phyloP scores from a whole-genome alignment of 2,329 filamentous ascomycete genomes.

The Dactylellina parvicollis region DNA sequence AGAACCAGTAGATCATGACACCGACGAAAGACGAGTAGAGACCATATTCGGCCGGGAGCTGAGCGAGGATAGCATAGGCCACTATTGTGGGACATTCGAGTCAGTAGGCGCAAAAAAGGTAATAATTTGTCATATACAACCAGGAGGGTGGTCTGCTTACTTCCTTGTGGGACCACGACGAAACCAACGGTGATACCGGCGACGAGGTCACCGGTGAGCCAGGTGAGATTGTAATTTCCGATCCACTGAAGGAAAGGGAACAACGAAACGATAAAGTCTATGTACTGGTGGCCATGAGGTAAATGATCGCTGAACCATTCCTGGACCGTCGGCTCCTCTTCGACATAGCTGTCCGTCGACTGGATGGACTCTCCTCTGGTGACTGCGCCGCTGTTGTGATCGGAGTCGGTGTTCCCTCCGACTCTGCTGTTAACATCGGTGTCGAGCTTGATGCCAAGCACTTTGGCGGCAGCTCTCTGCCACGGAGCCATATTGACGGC shows the following conservation, averaged over 20 bases:
- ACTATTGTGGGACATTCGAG: no score
- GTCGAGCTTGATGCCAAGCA: conserved; percentile 54
- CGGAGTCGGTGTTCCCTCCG: no score
- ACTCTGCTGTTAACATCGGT: conserved; percentile 26
- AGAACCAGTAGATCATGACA: conserved; percentile 94
- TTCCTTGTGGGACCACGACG: conserved; percentile 92
- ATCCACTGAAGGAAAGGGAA: conserved; percentile 96
- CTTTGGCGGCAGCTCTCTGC: conserved; percentile 41
- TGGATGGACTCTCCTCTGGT: conserved; percentile 53
- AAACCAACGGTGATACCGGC: conserved; percentile 81
- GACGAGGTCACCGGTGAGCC: conserved; percentile 87
- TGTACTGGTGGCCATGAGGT: conserved; percentile 70
- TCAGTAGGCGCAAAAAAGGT: no score
- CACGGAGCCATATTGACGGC: conserved; percentile 33
- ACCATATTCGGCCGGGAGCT: conserved; percentile 82
- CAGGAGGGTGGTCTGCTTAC: conserved; percentile 53
- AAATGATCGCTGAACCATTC: conserved; percentile 77
- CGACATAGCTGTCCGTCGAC: conserved; percentile 78
- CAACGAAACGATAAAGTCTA: conserved; percentile 67
- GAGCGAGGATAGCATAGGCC: conserved; percentile 88
- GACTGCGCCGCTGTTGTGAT: no score
- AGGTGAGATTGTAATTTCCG: conserved; percentile 83
- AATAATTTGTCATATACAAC: no score
- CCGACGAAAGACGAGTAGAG: conserved; percentile 97
- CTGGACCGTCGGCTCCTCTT: conserved; percentile 77